These are phyloP conservation scores for Triticum aestivum DNA, from an alignment of 176 grass and related monocot species.

Conservation along the genomic window IWGSC_CS_RefSeq_v2.1 NC_057812.1:159890798-159891297, in stretches of 20 bases:
- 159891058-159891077: not conserved
- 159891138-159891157: conserved; percentile 48
- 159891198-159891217: conserved; percentile 56
- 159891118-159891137: not conserved
- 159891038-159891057: not conserved
- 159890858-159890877: not conserved
- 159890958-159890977: conserved; percentile 72
- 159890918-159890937: conserved; percentile 70
- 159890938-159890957: conserved; percentile 59
- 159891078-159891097: not conserved
- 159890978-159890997: conserved; percentile 81
- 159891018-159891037: not conserved
- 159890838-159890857: not conserved
- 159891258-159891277: conserved; percentile 45
- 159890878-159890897: not conserved
- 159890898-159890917: conserved; percentile 56
- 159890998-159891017: not conserved
- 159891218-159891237: conserved; percentile 63
- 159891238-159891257: conserved; percentile 44
- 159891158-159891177: conserved; percentile 64
- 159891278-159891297: not conserved
- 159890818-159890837: not conserved
- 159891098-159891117: not conserved
- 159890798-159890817: not conserved
- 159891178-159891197: conserved; percentile 44